Evolutionary conservation across 2,329 filamentous ascomycete species (phyloP).

Genomic region (Botrytis tulipae): DNA sequence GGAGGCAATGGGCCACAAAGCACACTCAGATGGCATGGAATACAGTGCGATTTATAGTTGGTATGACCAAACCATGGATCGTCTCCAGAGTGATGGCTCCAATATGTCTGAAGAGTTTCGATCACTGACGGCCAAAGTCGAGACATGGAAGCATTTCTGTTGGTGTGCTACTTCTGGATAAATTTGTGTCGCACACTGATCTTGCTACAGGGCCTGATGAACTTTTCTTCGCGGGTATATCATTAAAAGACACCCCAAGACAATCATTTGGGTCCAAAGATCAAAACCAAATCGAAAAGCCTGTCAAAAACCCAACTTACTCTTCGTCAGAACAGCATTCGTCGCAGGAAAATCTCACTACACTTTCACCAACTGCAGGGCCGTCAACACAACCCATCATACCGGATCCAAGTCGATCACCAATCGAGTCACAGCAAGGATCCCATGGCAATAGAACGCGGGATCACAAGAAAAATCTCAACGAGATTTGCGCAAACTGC

Average conservation of each 20-base stretch:
- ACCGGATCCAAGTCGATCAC: neutral
- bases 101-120: neutral
- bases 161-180: neutral
- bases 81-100: neutral
- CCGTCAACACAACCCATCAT: no score
- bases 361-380: neutral
- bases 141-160: conserved; percentile 10
- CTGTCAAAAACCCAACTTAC: neutral
- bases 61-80: neutral
- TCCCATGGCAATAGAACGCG: neutral
- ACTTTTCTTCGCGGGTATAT: neutral
- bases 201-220: neutral
- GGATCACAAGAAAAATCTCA: neutral
- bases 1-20: conserved; percentile 1
- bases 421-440: neutral
- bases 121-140: neutral
- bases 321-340: neutral
- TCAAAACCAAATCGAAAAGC: neutral
- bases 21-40: neutral
- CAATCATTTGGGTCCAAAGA: no score
- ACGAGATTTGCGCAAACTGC: neutral
- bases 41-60: neutral
- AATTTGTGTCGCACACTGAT: neutral
- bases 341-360: neutral
- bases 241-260: no score